Base-by-base conservation (phyloP, 2,329 filamentous ascomycete genomes). In the Botrytis fabae region DNA sequence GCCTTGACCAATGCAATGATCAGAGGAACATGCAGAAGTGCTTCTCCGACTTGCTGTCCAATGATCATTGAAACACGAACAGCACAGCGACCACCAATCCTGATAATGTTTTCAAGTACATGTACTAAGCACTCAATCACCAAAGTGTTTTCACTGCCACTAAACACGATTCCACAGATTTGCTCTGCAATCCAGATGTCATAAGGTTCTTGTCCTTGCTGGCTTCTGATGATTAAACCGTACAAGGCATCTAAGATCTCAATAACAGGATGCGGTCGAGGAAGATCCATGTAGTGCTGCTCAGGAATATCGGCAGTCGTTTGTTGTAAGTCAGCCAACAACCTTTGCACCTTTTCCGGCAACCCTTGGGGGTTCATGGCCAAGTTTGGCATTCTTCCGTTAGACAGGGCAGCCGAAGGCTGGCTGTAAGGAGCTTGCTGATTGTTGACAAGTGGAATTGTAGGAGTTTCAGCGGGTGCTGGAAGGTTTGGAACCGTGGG, bases 171-270 rank as follows among this genome's bases (percentile, higher is more conserved):
- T 28, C 84, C 82, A 70, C 86, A 87, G 64, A 91, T 88, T 76
- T 89, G 86, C 75, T 90, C 88, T 1, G 88, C 88, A 22, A 88
- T 87, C 73, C 85, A 88, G 4, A 88, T 84, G 51, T 86, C 85
- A 74, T 89, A 87, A 28, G 90, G 88, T 62, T 91, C 89, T 0
- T 88, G 88, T 57, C 83, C 86, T 77, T 90, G 89, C 14, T 87
- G 87, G 2, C 85, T 87, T 80, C 90, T 89, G 79, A 91, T 90
- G 73, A 91, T 88, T 25, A 89, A 83, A 78, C 89, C 86, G 10
- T 89, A 86, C 51, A 91, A 82, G 0, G 87, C 86, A 80, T 92
- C 90, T 18, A 90, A 85, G 18, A 89, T 84, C 72, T 91, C 89
- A n/a, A 91, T 81, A 16, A 91, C 85, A 7, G 85, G 82, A 77